These are phyloP conservation scores for Ceratocystis destructans DNA, from an alignment of 2,329 filamentous ascomycete genomes.

Conservation along the genomic window DNA sequence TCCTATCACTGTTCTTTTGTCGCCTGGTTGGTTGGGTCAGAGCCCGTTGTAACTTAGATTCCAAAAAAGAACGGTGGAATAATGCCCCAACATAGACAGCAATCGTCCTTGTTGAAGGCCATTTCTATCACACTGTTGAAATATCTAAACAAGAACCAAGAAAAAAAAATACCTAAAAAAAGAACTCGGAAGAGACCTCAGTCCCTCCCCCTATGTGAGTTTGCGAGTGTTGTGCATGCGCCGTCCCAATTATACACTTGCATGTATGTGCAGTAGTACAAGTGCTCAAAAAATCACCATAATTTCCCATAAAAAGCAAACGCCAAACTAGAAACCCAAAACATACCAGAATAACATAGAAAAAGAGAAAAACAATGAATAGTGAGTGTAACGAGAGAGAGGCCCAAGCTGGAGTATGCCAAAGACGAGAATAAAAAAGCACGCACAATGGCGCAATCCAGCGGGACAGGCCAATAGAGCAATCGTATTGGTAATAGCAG, in stretches of 20 bases:
- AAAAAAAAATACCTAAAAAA: too few species aligned
- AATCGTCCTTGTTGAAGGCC: background rate
- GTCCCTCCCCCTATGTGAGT: too few species aligned
- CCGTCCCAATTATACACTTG: conserved; percentile 2
- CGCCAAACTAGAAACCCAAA: conserved; percentile 2
- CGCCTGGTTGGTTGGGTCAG: background rate
- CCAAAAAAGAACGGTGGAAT: background rate
- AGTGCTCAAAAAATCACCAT: background rate
- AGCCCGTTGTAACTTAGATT: conserved; percentile 4
- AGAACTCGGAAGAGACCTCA: too few species aligned
- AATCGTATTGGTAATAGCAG: too few species aligned
- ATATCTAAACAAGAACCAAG: background rate
- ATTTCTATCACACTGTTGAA: background rate
- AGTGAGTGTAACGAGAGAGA: too few species aligned
- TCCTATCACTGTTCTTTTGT: background rate
- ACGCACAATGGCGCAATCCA: too few species aligned
- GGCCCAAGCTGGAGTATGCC: too few species aligned
- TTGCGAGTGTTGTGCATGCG: background rate
- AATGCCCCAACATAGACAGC: background rate
- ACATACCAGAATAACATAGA: background rate
- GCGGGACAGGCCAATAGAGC: too few species aligned
- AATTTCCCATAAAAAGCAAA: background rate
- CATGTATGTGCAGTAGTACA: background rate
- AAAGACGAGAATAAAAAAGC: too few species aligned
- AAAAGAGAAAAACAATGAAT: too few species aligned